Evolutionary conservation across 208 protist species (phyloP).

Genomic region (Acanthamoeba lenticulata): DNA sequence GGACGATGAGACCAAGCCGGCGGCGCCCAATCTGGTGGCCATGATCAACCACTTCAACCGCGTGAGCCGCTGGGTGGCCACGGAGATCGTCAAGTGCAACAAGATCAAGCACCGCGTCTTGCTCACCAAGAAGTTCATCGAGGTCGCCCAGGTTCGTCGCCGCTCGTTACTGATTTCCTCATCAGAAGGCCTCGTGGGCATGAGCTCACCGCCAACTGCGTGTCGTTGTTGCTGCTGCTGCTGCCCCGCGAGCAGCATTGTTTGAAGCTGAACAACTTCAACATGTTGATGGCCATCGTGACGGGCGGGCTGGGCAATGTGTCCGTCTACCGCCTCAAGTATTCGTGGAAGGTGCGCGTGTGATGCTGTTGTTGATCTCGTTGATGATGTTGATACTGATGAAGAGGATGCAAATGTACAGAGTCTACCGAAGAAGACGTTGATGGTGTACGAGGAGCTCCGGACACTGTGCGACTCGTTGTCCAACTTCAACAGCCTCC

Average conservation of each 20-base stretch:
- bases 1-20: background rate
- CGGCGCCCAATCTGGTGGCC: background rate
- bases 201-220: too few species aligned
- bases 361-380: background rate
- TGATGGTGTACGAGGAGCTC: conserved; percentile 7
- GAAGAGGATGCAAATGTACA: background rate
- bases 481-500: background rate
- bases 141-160: conserved; percentile 23
- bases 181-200: background rate
- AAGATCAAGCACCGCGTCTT: conserved; percentile 1
- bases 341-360: conserved; percentile 24
- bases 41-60: conserved; percentile 59
- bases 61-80: conserved; percentile 52
- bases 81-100: background rate
- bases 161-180: too few species aligned
- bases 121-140: conserved; percentile 60
- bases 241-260: background rate
- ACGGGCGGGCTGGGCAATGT: conserved; percentile 20
- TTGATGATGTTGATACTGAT: background rate
- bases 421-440: conserved; percentile 24
- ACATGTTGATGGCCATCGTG: conserved; percentile 59
- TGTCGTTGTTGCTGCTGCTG: too few species aligned
- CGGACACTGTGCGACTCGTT: background rate
- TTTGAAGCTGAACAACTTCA: conserved; percentile 47
- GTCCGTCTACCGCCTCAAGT: conserved; percentile 34